phyloP scores from a whole-genome alignment of 1,284 basidiomycete species.

The Microbotryum saponariae region DNA sequence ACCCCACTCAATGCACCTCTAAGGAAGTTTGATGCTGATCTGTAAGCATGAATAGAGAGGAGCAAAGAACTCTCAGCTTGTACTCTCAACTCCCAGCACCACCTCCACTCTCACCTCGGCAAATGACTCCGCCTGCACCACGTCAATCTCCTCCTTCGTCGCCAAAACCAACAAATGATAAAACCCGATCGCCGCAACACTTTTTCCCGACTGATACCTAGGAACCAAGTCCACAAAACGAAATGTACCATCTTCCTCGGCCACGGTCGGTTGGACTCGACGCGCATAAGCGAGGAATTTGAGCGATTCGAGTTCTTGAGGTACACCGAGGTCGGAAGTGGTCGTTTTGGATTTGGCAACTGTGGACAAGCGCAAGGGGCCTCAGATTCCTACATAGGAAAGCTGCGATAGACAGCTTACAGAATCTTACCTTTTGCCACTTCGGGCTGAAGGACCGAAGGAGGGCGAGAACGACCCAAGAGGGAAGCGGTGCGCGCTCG shows the following conservation, averaged over 20 bases:
- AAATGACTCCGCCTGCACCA: conserved; percentile 37
- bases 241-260: conserved; percentile 6
- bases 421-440: too few species aligned
- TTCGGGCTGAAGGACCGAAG: too few species aligned
- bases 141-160: conserved; percentile 28
- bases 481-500: too few species aligned
- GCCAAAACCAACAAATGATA: conserved; percentile 38
- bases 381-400: too few species aligned
- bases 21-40: too few species aligned
- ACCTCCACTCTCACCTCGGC: conserved; percentile 31
- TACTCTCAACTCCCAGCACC: background rate
- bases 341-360: background rate
- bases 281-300: conserved; percentile 23
- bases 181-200: conserved; percentile 38
- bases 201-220: conserved; percentile 27
- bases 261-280: conserved; percentile 2
- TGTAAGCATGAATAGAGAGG: too few species aligned
- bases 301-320: conserved; percentile 21
- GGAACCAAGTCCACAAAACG: conserved; percentile 31
- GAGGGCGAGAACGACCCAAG: too few species aligned
- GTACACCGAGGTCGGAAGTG: conserved; percentile 1
- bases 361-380: background rate
- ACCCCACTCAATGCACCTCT: too few species aligned
- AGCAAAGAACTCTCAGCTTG: too few species aligned
- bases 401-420: too few species aligned